Conservation (phyloP, 306 rosid species). For the Elaeagnus macrophylla region DNA sequence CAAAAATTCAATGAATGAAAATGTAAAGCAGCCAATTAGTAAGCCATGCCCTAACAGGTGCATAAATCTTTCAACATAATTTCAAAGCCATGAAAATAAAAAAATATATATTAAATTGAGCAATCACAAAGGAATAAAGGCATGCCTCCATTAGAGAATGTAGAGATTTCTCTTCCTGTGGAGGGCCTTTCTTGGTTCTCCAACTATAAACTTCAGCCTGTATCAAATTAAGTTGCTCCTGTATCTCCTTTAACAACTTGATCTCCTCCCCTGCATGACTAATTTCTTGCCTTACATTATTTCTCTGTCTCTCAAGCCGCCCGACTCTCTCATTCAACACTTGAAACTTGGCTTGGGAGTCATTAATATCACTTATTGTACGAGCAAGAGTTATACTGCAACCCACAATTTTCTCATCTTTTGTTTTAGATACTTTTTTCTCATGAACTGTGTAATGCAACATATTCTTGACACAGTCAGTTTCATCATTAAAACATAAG, state of each 20-base stretch:
- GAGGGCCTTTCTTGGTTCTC: conserved; percentile 30
- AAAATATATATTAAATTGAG: neutral
- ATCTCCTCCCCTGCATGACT: conserved; percentile 39
- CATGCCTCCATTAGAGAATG: conserved; percentile 54
- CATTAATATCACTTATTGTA: conserved; percentile 16
- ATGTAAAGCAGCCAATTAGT: neutral
- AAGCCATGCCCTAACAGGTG: neutral
- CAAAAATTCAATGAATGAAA: neutral
- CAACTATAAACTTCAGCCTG: conserved; percentile 41
- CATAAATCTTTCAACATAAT: neutral
- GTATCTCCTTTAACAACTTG: conserved; percentile 71
- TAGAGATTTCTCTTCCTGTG: conserved; percentile 29
- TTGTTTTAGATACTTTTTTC: conserved; percentile 20
- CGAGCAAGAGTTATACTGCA: conserved; percentile 17
- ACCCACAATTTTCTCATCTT: conserved; percentile 8
- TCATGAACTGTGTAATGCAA: conserved; percentile 23
- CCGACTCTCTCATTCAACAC: conserved; percentile 50
- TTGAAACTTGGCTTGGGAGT: conserved; percentile 42
- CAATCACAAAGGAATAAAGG: conserved; percentile 1
- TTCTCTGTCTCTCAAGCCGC: conserved; percentile 49
- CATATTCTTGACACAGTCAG: conserved; percentile 32
- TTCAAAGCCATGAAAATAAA: neutral
- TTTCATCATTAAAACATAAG: conserved; percentile 26
- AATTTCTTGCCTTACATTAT: conserved; percentile 41
- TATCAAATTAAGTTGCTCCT: conserved; percentile 39